Percentiles rank a stretch among this genome's conserved stretches.
phyloP scores from a whole-genome alignment of 352 stramenopile species.

The Phytophthora vignae region DNA sequence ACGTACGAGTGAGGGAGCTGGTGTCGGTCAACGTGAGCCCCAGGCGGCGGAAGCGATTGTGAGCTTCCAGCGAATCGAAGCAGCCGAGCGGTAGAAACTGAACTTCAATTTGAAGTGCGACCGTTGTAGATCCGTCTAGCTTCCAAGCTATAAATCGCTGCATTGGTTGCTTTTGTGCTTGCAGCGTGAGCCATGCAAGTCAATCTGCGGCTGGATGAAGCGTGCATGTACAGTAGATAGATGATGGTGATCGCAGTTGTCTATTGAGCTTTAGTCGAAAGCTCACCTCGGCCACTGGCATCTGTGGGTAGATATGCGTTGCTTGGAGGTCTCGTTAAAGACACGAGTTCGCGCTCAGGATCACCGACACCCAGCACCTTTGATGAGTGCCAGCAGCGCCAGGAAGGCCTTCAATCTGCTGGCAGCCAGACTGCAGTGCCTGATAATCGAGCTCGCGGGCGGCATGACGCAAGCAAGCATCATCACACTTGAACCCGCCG shows the following conservation, averaged over 20 bases:
- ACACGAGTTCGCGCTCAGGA: background rate
- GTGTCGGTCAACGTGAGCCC: slow-evolving; percentile 2
- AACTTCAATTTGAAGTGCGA: slow-evolving; percentile 10
- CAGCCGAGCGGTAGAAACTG: background rate
- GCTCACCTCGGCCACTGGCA: background rate
- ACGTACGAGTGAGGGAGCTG: slow-evolving; percentile 21
- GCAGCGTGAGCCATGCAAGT: background rate
- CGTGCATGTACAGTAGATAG: no score
- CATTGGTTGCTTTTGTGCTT: background rate
- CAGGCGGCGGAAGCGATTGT: slow-evolving; percentile 16
- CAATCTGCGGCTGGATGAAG: no score
- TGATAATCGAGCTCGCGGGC: background rate
- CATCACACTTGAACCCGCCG: background rate
- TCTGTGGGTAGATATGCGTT: slow-evolving; percentile 19
- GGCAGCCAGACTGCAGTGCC: background rate
- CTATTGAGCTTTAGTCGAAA: background rate
- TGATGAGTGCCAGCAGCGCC: slow-evolving; percentile 17
- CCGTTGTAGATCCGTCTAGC: background rate
- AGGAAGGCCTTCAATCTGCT: background rate
- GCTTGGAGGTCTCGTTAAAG: slow-evolving; percentile 8
- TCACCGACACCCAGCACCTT: slow-evolving; percentile 17
- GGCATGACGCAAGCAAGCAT: no score
- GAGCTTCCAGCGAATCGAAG: background rate
- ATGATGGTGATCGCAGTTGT: no score
- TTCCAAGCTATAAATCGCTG: background rate